Evolutionary conservation across 768 basidiomycete genomes (phyloP), one percentile per base, ranked within the genome.

Genomic region (Trametes cingulata): DNA sequence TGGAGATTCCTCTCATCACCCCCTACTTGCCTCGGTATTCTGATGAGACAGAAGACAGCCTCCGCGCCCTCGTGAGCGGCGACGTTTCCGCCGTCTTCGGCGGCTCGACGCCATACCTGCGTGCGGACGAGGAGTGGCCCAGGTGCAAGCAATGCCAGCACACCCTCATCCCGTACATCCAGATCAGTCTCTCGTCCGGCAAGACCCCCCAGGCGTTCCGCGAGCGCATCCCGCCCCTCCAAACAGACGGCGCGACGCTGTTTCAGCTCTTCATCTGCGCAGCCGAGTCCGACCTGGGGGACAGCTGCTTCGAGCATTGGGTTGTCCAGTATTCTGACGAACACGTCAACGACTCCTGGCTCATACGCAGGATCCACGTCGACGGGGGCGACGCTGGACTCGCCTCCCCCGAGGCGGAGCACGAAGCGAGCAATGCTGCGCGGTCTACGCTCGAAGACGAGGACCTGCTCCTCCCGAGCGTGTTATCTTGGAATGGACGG

Each of bases 21-120:
- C 54, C 60, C 0, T 61, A 61, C 37, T 47, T 61, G 49, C 60
- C 60, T 3, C 24, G 40, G 22, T 61, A 56, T 50, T n/a, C 52
- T 0, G 40, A 49, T 12, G 20, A 20, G 12, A 22, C 22, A 35
- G n/a, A 35, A 33, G 22, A 33, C 17, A n/a, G 33, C 20, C 35
- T 47, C 2, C 39, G 47, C 6, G 37, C 49, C 24, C 50, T 61
- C 15, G 41, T 56, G 20, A 19, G 33, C 25, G 47, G 54, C 25
- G 29, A 20, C 24, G 29, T 52, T 35, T 56, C 60, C 27, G 60
- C 54, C 17, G 22, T 61, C 24, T 15, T 51, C 19, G 60, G 60
- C 17, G 60, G 60, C 3, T 27, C 36, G 12, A 20, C 10, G 14
- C 54, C 60, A 4, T 48, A 46, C 27, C 54, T 61, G 14, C 48